Evolutionary conservation across 352 stramenopile genomes (phyloP).

Genomic region (Thalassiosira mediterranea): DNA sequence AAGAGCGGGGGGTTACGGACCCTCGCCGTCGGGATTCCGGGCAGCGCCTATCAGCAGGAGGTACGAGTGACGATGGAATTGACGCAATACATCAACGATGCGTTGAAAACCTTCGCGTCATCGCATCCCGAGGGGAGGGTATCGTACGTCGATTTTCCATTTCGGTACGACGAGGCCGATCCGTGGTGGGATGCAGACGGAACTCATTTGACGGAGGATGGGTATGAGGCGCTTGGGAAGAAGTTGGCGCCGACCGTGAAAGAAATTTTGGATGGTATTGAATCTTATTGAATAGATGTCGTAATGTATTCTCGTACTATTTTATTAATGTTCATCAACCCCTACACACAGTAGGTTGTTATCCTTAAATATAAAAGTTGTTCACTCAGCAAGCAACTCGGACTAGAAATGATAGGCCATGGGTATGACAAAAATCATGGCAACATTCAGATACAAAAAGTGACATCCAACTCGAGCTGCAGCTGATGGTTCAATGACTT

Average conservation of each 20-base stretch:
- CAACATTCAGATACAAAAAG: no score
- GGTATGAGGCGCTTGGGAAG: constrained; percentile 24
- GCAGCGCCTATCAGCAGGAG: constrained; percentile 11
- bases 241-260: constrained; percentile 13
- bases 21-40: constrained; percentile 19
- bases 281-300: no score
- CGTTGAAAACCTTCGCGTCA: constrained; percentile 15
- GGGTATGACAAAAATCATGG: no score
- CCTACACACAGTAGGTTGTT: no score
- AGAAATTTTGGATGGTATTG: constrained; percentile 21
- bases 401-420: no score
- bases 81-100: constrained; percentile 9
- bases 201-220: constrained; percentile 12
- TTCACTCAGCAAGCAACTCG: no score
- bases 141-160: constrained; percentile 28
- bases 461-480: no score
- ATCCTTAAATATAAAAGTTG: no score
- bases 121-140: not conserved
- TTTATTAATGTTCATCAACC: no score
- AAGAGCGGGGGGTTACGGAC: constrained; percentile 2
- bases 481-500: no score
- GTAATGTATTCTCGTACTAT: no score
- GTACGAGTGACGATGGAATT: not conserved
- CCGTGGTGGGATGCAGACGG: constrained; percentile 16
- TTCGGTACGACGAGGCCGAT: constrained; percentile 13